Evolutionary conservation across 2,329 filamentous ascomycete species (phyloP), one percentile per base, ranked within the genome.

Genomic region (Cucurbitaria berberidis): DNA sequence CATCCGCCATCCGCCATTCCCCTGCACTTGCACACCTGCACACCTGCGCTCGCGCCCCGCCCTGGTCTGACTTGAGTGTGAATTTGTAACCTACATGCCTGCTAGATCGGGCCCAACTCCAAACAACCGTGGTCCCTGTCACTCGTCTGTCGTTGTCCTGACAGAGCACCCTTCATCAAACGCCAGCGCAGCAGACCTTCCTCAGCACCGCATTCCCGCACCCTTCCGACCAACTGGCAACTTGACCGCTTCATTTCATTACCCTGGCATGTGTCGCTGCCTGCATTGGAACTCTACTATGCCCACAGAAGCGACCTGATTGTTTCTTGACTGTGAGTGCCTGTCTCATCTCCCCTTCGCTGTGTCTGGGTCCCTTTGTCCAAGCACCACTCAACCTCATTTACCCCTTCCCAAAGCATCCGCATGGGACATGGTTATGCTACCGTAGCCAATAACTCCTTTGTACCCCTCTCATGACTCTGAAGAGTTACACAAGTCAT

Each of bases 311-410:
- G 56, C 59, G 36, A 59, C 27, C 50, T 65, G 56, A 65, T 62
- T 57, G 50, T 58, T 51, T 46, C 57, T 58, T 48, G 55, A 53
- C 52, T 53, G 53, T 69, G 68, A 72, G 68, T 73, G 66, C 66
- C 62, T 72, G 71, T 73, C 64, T 73, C 63, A 68, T 73, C 64
- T 70, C 62, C n/a, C 63, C 61, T 60, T 66, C 58, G 61, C 61
- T 51, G 48, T 48, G 48, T 60, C 53, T 53, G 48, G 59, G 53
- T 3, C 30, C 57, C 66, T 73, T 70, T 72, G 69, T 74, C 67
- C 63, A 62, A 56, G 63, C 61, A 58, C 51, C 45, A 58, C 57
- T 55, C 48, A 57, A 57, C 51, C 43, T 51, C 59, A 56, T 51
- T 45, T 61, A 50, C 55, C 59, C 66, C 63, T 70, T 68, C 69